Evolutionary conservation across 139 green algal species (phyloP).

Genomic region (Ostreobium quekettii): DNA sequence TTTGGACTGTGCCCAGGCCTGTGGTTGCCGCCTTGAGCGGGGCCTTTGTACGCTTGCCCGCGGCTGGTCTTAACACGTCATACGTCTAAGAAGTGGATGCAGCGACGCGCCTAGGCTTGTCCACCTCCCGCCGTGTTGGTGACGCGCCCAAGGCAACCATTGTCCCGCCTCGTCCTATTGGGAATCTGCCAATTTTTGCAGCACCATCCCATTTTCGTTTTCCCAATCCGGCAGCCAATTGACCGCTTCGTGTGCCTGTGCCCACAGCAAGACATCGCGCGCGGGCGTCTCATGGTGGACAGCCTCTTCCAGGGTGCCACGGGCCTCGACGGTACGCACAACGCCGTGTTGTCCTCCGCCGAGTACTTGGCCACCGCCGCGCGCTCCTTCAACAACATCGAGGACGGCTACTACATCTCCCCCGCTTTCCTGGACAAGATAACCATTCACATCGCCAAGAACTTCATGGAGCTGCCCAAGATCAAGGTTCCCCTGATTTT

Average conservation of each 20-base stretch:
- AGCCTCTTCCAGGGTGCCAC: constrained; percentile 79
- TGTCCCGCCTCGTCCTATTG: background rate
- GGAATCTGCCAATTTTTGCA: background rate
- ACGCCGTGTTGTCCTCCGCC: constrained; percentile 71
- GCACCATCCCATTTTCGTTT: no score
- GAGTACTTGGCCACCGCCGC: constrained; percentile 81
- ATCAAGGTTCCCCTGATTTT: constrained; percentile 94
- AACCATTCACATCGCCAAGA: constrained; percentile 94
- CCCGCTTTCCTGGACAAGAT: constrained; percentile 96
- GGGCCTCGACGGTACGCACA: constrained; percentile 73
- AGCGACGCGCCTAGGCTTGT: background rate
- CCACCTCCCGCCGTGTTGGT: background rate
- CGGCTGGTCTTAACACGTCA: no score
- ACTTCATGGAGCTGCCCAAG: constrained; percentile 89
- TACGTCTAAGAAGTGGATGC: background rate
- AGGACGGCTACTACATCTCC: constrained; percentile 97
- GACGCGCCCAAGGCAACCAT: no score
- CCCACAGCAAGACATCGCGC: constrained; percentile 95
- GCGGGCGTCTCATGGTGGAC: constrained; percentile 88
- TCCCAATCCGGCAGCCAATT: no score
- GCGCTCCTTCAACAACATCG: constrained; percentile 77
- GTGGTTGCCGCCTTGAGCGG: no score
- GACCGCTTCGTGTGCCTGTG: no score
- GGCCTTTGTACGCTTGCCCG: no score
- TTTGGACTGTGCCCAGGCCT: no score